Evolutionary conservation across 306 rosid genomes (phyloP).

Genomic region (Astragalus glycyphyllos): DNA sequence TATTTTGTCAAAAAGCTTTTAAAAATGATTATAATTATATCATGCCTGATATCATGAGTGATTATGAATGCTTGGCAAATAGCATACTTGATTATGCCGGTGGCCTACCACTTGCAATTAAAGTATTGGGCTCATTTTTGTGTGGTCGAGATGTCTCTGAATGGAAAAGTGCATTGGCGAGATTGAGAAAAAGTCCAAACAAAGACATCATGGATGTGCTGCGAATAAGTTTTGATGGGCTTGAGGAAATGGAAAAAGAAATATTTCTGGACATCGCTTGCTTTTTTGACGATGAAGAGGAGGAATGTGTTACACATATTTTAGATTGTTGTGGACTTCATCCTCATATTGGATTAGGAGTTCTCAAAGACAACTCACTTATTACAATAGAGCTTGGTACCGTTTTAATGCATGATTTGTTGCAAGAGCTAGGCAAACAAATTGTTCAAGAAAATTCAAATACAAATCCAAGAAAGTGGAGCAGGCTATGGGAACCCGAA

Average conservation of each 20-base stretch:
- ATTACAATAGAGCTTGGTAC: accelerated
- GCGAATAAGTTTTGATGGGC: constrained; percentile 17
- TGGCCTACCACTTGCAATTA: constrained; percentile 37
- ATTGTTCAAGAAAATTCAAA: constrained; percentile 29
- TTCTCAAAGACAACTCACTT: constrained; percentile 43
- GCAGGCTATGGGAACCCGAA: constrained; percentile 14
- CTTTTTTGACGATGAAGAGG: accelerated
- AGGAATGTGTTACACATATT: background rate
- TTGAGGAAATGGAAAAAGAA: constrained; percentile 20
- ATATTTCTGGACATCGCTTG: constrained; percentile 45
- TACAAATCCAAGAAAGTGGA: constrained; percentile 36
- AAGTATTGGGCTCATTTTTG: constrained; percentile 30
- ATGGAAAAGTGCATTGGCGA: constrained; percentile 26
- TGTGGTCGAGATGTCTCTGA: background rate
- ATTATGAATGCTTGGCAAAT: background rate
- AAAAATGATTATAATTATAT: background rate
- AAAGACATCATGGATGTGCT: constrained; percentile 15
- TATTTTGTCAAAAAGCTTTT: constrained; percentile 27
- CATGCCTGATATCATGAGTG: too few relatives aligned
- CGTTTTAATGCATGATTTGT: constrained; percentile 12
- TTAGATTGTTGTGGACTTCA: constrained; percentile 1
- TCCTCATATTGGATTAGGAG: constrained; percentile 14
- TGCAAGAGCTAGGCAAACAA: constrained; percentile 22
- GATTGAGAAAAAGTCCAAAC: constrained; percentile 1
- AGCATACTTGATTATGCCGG: background rate